Conservation (phyloP, 139 green algal genomes). For the Gonium pectorale region DNA sequence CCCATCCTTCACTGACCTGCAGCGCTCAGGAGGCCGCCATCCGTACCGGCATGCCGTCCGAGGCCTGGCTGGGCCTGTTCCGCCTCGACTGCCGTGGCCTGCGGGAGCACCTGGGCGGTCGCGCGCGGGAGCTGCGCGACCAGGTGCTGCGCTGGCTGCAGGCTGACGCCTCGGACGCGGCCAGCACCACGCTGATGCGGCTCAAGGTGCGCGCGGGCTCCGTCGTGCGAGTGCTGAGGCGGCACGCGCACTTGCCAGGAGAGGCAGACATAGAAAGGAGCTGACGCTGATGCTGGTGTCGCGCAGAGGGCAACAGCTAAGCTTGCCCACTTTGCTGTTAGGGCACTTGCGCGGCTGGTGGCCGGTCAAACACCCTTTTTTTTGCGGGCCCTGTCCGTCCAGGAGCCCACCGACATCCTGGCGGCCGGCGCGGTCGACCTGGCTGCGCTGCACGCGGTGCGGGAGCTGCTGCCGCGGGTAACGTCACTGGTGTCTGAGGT, state of each 20-base stretch:
- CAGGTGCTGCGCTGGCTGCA: slow-evolving; percentile 31
- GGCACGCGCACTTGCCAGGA: too few relatives aligned
- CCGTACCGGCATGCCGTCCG: slow-evolving; percentile 35
- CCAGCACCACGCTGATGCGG: slow-evolving; percentile 24
- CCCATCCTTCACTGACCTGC: too few relatives aligned
- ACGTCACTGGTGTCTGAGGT: slow-evolving; percentile 14
- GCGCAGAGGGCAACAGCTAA: too few relatives aligned
- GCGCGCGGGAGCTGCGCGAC: neutral
- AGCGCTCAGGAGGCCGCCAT: slow-evolving; percentile 37
- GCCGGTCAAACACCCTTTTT: too few relatives aligned
- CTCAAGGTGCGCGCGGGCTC: slow-evolving; percentile 15
- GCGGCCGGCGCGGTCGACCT: slow-evolving; percentile 19
- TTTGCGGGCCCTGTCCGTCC: neutral
- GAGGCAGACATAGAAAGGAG: too few relatives aligned
- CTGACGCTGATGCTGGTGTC: too few relatives aligned
- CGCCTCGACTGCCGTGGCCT: slow-evolving; percentile 45
- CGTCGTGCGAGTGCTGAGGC: too few relatives aligned
- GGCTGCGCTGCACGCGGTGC: slow-evolving; percentile 32
- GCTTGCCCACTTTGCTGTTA: too few relatives aligned
- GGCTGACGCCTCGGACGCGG: slow-evolving; percentile 21
- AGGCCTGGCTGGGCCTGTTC: slow-evolving; percentile 48
- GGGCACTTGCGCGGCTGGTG: too few relatives aligned
- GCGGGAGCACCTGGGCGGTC: neutral
- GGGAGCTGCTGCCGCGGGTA: slow-evolving; percentile 27
- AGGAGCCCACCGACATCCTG: slow-evolving; percentile 45